Percentiles rank a stretch among this genome's conserved stretches.
Conservation (phyloP, 768 basidiomycete genomes). For the Lactarius hatsudake region DNA sequence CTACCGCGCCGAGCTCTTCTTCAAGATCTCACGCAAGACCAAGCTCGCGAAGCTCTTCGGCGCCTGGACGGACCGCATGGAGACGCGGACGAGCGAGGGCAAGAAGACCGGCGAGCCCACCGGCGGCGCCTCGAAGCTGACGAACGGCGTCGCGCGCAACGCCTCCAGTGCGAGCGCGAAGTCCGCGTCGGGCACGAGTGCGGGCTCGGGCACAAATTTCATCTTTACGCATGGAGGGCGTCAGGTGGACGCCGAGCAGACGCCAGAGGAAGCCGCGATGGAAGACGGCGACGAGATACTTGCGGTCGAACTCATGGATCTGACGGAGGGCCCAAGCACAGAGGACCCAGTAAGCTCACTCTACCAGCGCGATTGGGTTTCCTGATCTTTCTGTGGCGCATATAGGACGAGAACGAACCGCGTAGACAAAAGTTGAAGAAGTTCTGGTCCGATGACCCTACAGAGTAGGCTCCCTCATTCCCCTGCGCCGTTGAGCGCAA, state of each 20-base stretch:
- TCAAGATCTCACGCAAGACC: slow-evolving; percentile 90
- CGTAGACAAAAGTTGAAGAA: slow-evolving; percentile 68
- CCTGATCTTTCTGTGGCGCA: background rate
- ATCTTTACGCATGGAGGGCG: slow-evolving; percentile 83
- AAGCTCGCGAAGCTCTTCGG: slow-evolving; percentile 80
- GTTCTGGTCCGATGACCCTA: slow-evolving; percentile 73
- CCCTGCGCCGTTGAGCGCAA: background rate
- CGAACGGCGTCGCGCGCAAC: slow-evolving; percentile 24
- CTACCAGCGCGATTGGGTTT: background rate
- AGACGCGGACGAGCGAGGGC: slow-evolving; percentile 34
- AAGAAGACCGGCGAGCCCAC: slow-evolving; percentile 44
- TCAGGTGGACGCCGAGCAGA: slow-evolving; percentile 74
- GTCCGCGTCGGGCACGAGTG: slow-evolving; percentile 27
- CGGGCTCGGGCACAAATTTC: slow-evolving; percentile 61
- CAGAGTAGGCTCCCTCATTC: slow-evolving; percentile 52
- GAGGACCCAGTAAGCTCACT: slow-evolving; percentile 52
- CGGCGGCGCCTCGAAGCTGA: slow-evolving; percentile 7
- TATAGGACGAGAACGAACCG: slow-evolving; percentile 53
- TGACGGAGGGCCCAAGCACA: slow-evolving; percentile 64
- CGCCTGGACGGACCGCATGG: slow-evolving; percentile 90
- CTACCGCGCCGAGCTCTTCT: slow-evolving; percentile 87
- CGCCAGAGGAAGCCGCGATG: slow-evolving; percentile 83
- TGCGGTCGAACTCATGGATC: slow-evolving; percentile 87
- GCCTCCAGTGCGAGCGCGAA: slow-evolving; percentile 35
- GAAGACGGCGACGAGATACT: slow-evolving; percentile 88